Percentiles rank a stretch among this genome's conserved stretches.
phyloP scores from a whole-genome alignment of 352 stramenopile species.

The Pythium brassicae region DNA sequence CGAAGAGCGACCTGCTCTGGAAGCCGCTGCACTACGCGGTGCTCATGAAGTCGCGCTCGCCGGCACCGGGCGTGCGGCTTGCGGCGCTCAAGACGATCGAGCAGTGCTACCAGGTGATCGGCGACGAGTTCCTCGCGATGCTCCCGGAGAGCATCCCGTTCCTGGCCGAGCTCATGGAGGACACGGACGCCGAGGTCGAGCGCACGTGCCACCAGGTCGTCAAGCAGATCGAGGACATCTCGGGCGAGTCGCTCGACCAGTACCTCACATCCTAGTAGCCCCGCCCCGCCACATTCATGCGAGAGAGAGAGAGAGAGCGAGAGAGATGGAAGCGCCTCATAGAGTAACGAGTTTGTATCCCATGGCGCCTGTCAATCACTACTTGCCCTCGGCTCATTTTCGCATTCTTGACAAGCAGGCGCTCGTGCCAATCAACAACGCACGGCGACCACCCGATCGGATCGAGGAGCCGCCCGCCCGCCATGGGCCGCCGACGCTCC shows the following conservation, averaged over 20 bases:
- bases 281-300: no score
- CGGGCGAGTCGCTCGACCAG: constrained; percentile 84
- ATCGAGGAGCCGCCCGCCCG: no score
- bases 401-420: no score
- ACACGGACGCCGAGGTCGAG: constrained; percentile 82
- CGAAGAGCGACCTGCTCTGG: constrained; percentile 86
- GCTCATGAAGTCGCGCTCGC: constrained; percentile 83
- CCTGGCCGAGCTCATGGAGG: constrained; percentile 85
- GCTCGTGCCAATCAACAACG: no score
- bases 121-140: constrained; percentile 87
- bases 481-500: constrained; percentile 60
- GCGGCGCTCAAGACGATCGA: constrained; percentile 77
- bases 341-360: no score
- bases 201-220: constrained; percentile 84
- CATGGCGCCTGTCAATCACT: no score
- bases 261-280: constrained; percentile 69
- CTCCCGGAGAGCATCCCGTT: constrained; percentile 88
- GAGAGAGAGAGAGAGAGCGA: no score
- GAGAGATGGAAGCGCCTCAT: not conserved
- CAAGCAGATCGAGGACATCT: constrained; percentile 89
- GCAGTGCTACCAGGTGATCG: constrained; percentile 83
- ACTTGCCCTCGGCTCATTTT: no score
- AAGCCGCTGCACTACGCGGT: constrained; percentile 87
- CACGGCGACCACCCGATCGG: no score
- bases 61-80: constrained; percentile 56